These are phyloP conservation scores for Dendrostoma leiphaemia DNA, from an alignment of 2,329 filamentous ascomycete species.

Conservation along the genomic window DNA sequence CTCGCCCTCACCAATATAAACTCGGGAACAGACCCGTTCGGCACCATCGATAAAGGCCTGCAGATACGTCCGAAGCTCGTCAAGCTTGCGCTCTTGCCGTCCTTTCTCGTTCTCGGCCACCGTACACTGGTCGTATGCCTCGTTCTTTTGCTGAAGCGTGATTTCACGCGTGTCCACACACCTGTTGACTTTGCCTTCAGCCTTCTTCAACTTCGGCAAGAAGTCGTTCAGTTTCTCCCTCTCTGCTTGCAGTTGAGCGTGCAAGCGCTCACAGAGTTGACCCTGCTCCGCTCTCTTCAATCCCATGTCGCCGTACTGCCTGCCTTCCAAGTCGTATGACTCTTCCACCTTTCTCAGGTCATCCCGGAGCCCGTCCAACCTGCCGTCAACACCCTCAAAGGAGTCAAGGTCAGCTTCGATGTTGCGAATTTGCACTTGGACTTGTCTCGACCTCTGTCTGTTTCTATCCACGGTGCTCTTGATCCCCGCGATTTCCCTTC, in stretches of 20 bases:
- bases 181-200: slow-evolving; percentile 49
- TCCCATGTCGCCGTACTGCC: slow-evolving; percentile 52
- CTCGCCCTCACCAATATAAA: slow-evolving; percentile 63
- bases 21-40: slow-evolving; percentile 50
- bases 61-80: slow-evolving; percentile 47
- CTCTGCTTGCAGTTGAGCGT: slow-evolving; percentile 31
- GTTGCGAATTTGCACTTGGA: slow-evolving; percentile 56
- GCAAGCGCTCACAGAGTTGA: slow-evolving; percentile 38
- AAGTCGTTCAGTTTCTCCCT: slow-evolving; percentile 36
- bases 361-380: slow-evolving; percentile 56
- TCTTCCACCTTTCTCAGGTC: slow-evolving; percentile 53
- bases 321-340: slow-evolving; percentile 46
- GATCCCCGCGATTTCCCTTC: slow-evolving; percentile 47
- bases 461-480: slow-evolving; percentile 40
- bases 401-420: slow-evolving; percentile 61
- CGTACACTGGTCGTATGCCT: slow-evolving; percentile 50
- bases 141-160: slow-evolving; percentile 61
- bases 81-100: slow-evolving; percentile 44
- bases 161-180: slow-evolving; percentile 48
- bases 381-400: slow-evolving; percentile 66
- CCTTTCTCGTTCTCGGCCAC: slow-evolving; percentile 44
- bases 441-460: slow-evolving; percentile 53
- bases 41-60: slow-evolving; percentile 56
- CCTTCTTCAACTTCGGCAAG: slow-evolving; percentile 52
- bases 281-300: slow-evolving; percentile 50